These are phyloP conservation scores for Aplosporella prunicola DNA, from an alignment of 2,329 filamentous ascomycete genomes.

Conservation along the genomic window DNA sequence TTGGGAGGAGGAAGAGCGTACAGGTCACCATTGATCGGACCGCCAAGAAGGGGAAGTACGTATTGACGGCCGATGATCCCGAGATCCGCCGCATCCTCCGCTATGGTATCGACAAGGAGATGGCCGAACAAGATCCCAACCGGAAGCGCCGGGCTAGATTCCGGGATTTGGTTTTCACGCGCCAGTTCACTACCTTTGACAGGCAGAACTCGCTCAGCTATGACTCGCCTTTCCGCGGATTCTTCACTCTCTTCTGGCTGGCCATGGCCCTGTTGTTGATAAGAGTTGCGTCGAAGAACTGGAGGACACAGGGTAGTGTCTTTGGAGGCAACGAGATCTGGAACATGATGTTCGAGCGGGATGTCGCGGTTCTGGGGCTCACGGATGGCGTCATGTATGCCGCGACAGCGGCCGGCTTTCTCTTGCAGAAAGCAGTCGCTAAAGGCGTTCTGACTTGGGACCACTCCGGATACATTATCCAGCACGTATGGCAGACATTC, in stretches of 20 bases:
- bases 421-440: constrained; percentile 53
- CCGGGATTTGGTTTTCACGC: constrained; percentile 58
- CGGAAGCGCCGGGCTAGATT: constrained; percentile 31
- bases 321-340: constrained; percentile 65
- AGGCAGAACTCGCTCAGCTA: constrained; percentile 55
- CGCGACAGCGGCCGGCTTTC: constrained; percentile 54
- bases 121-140: constrained; percentile 20
- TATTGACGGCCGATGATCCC: constrained; percentile 41
- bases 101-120: constrained; percentile 35
- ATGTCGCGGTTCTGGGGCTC: constrained; percentile 42
- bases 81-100: constrained; percentile 39
- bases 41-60: constrained; percentile 37
- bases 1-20: constrained; percentile 30
- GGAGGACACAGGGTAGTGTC: constrained; percentile 55
- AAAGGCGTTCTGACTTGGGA: constrained; percentile 59
- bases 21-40: constrained; percentile 40
- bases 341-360: constrained; percentile 53
- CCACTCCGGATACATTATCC: constrained; percentile 59
- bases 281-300: constrained; percentile 60
- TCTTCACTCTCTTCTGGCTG: constrained; percentile 73
- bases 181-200: constrained; percentile 66
- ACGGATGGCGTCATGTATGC: constrained; percentile 63
- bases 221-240: constrained; percentile 66
- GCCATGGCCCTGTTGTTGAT: constrained; percentile 56
- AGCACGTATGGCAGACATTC: constrained; percentile 61